Evolutionary conservation across 2,329 filamentous ascomycete species (phyloP), one percentile per base, ranked within the genome.

Genomic region (Nemania sp.): DNA sequence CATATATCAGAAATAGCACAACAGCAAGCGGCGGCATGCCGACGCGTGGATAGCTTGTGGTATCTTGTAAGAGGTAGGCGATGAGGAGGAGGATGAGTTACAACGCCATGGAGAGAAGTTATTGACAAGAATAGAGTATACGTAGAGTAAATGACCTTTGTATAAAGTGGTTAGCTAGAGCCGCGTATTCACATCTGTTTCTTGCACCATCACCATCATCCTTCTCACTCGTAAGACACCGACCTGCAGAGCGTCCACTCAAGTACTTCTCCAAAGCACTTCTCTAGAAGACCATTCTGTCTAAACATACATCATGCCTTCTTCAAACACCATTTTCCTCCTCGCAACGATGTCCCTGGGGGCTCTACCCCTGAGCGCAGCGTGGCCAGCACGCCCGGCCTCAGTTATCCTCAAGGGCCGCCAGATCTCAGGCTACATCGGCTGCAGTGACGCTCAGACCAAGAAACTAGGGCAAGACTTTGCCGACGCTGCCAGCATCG

Each of bases 401-500:
- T 25, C 43, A 13, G 17, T 5, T 2, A 21, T 40, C 3, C 32
- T 51, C 9, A 51, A 25, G n/a, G 17, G 29, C 17, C 48, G 48
- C 20, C 32, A 40, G 17, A 10, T 40, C 21, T 15, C 11, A 20
- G 34, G 35, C 51, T 54, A 29, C 25, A 43, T 34, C 39, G 39
- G 39, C 37, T 54, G 51, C 39, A 45, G 21, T 29, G 37, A 13
- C 10, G 21, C 13, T 17, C 51, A 54, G 39, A n/a, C 42, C n/a
- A 15, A 17, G 17, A 59, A 59, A 42, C 40, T 59, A 15, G 6
- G 29, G 9, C 49, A 49, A 40, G 57, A 59, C 32, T 59, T 59
- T 43, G 49, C 57, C 32, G 57, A 59, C 20, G 57, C 50, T 39
- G 57, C 48, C 20, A 42, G 20, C 17, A 47, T 59, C 35, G 57